Base-by-base conservation (phyloP, 192 early-diverging fungal genomes). In the Entomortierella chlamydospora region DNA sequence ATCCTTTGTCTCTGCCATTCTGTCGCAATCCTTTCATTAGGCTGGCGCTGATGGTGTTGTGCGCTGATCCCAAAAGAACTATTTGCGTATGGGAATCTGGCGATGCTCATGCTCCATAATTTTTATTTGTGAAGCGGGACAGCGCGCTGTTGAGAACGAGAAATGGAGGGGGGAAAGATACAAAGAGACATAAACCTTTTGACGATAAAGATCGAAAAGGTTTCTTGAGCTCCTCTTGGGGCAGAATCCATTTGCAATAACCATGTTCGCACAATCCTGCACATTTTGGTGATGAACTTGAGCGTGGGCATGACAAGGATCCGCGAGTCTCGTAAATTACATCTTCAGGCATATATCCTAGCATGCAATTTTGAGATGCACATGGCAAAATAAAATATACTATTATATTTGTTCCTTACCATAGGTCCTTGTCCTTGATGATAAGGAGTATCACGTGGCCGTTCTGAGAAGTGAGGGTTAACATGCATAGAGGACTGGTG, bases 391-490 rank as follows among this genome's bases (percentile, higher is more conserved):
- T 37, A 10, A 10, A 4, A 37, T 7, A 10, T 7, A 37, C 10
- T 37, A 10, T 37, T 37, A 10, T 37, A 37, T 37, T 55, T 58
- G n/a, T 30, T 52, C 18, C 68, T 70, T 77, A 61, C 61, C 61
- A 77, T 55, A 31, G 31, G 63, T 39, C 54, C 50, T 23, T 57
- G n/a, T 11, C 60, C 58, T 39, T 76, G 58, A 28, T 49, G 41
- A 11, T 49, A 52, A 0, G 47, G 5, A n/a, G 53, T 64, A 3
- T 73, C 68, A 13, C 37, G 68, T 34, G 57, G 39, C 13, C 52
- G 73, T 18, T 68, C 64, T 28, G 47, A 23, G 51, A 58, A 60
- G 58, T 88, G 88, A 28, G 90, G 89, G 73, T 90, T 90, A 8
- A 89, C 84, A 68, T 89, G 88, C 57, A 88, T 89, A 18, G 63